Evolutionary conservation across 2,329 filamentous ascomycete species (phyloP), one percentile per base, ranked within the genome.

Genomic region (Grosmannia huntii): DNA sequence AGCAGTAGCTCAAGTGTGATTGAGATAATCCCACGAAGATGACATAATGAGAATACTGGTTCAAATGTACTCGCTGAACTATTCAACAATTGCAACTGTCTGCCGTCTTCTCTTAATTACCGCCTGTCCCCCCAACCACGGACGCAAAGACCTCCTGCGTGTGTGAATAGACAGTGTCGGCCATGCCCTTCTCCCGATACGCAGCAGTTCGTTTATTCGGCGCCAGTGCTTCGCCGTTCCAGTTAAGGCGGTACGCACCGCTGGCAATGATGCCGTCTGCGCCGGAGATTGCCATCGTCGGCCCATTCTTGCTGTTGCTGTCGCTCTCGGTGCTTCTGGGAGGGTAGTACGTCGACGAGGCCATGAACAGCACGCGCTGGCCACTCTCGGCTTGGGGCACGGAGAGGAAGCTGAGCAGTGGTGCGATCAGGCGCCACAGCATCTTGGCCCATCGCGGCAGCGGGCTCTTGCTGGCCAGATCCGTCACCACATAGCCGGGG

Each of bases 21-120:
- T 23, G 61, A 63, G 38, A 63, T 63, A n/a, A 63, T 63, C 12
- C 33, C n/a, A 5, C 11, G n/a, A 49, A 31, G 12, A 44, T 12
- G 28, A n/a, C 10, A 7, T 14, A 28, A 28, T 16, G 14, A 16
- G 19, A 41, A 19, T 7, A 38, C n/a, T n/a, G n/a, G n/a, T n/a
- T n/a, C n/a, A n/a, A n/a, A n/a, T n/a, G n/a, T n/a, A n/a, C n/a
- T n/a, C n/a, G n/a, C n/a, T n/a, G n/a, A n/a, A n/a, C n/a, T n/a
- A n/a, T n/a, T n/a, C n/a, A n/a, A n/a, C n/a, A n/a, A n/a, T n/a
- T n/a, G n/a, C n/a, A n/a, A n/a, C 41, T 19, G 38, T 41, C 38
- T 19, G 38, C 38, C 31, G 31, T 33, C 5, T 7, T 6, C 14
- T 44, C 41, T 44, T 19, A n/a, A 10, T 2, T 44, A 9, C 19